Conservation (phyloP, 768 basidiomycete species). For the Lactarius deliciosus region DNA sequence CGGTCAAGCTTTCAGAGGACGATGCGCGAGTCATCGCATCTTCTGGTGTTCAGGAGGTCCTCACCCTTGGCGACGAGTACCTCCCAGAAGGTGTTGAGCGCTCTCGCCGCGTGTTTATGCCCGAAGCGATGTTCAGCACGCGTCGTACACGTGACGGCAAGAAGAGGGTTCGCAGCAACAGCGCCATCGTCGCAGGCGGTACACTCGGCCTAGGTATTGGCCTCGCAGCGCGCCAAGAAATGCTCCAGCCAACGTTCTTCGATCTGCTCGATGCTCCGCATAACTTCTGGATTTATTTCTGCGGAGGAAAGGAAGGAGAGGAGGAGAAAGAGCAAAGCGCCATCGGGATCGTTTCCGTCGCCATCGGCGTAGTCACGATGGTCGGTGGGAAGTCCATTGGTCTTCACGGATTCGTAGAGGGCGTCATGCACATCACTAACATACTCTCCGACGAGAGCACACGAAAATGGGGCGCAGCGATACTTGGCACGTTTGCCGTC, state of each 20-base stretch:
- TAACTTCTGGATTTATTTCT: conserved; percentile 71
- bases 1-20: conserved; percentile 77
- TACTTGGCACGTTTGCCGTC: conserved; percentile 72
- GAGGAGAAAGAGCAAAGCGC: conserved; percentile 56
- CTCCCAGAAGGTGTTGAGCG: conserved; percentile 82
- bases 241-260: conserved; percentile 75
- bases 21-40: conserved; percentile 72
- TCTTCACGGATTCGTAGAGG: conserved; percentile 73
- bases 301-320: conserved; percentile 47
- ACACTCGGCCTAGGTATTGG: conserved; percentile 79
- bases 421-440: conserved; percentile 70
- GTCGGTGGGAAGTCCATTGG: conserved; percentile 83
- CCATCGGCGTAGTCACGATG: conserved; percentile 86
- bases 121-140: conserved; percentile 94
- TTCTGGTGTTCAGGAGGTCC: conserved; percentile 63
- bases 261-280: conserved; percentile 88
- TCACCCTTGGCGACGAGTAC: conserved; percentile 68
- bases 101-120: conserved; percentile 82
- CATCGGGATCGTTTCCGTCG: conserved; percentile 69
- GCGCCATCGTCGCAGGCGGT: conserved; percentile 73
- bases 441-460: conserved; percentile 76
- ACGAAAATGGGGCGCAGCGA: conserved; percentile 85
- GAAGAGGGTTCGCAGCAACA: conserved; percentile 41
- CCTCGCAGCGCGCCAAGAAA: conserved; percentile 71
- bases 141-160: conserved; percentile 40